These are phyloP conservation scores for Leccinum ochraceum DNA, from an alignment of 768 basidiomycete genomes.

Conservation along the genomic window DNA sequence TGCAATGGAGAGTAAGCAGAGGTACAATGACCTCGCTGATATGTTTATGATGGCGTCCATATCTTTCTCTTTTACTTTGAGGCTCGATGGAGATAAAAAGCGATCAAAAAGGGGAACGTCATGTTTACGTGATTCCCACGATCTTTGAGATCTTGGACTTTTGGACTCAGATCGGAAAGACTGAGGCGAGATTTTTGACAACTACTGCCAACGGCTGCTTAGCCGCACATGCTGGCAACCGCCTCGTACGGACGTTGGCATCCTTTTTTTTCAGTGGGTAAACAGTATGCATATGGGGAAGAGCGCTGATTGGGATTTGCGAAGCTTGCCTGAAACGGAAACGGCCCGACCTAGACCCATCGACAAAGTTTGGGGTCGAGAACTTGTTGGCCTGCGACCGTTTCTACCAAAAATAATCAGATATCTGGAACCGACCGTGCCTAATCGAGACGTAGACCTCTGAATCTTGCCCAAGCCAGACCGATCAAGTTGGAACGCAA, in stretches of 20 bases:
- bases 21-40: conserved; percentile 61
- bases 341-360: background rate
- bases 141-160: background rate
- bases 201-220: background rate
- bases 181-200: background rate
- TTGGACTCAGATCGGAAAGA: no score
- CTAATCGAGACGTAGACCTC: background rate
- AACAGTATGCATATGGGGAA: no score
- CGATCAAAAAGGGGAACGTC: background rate
- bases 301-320: background rate
- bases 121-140: conserved; percentile 14
- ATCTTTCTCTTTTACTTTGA: no score
- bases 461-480: background rate
- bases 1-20: conserved; percentile 67
- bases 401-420: background rate
- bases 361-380: background rate
- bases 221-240: background rate
- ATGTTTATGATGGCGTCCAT: conserved; percentile 52
- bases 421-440: background rate
- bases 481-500: background rate
- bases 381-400: background rate
- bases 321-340: no score
- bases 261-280: background rate
- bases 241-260: background rate
- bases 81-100: background rate